Conservation (phyloP, 2,329 filamentous ascomycete species). For the Exserohilum rostratum region DNA sequence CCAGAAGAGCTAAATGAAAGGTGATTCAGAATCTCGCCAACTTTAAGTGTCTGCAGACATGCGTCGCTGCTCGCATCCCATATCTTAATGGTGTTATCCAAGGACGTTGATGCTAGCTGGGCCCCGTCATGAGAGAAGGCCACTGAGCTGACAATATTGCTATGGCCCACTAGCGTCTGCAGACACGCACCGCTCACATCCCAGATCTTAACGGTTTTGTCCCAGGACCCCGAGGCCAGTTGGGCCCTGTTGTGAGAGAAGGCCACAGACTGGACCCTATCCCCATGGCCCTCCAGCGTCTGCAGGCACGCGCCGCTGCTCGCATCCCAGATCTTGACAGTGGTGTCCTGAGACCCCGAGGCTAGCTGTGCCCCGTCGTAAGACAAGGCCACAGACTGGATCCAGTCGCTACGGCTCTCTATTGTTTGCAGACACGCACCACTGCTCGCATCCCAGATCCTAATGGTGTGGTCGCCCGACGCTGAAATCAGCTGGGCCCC, state of each 20-base stretch:
- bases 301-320: no score
- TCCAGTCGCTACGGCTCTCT: constrained; percentile 13
- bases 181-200: constrained; percentile 5
- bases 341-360: constrained; percentile 21
- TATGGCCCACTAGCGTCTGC: constrained; percentile 17
- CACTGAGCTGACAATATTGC: neutral
- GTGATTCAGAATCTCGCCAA: no score
- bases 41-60: constrained; percentile 12
- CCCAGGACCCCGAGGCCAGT: constrained; percentile 10
- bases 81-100: constrained; percentile 14
- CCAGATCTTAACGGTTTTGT: constrained; percentile 14
- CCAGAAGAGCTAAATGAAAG: no score
- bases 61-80: constrained; percentile 26
- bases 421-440: constrained; percentile 20
- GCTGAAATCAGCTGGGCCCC: neutral
- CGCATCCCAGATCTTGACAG: constrained; percentile 12
- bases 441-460: neutral
- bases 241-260: constrained; percentile 12
- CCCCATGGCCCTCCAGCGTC: neutral
- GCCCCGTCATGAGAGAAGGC: constrained; percentile 8
- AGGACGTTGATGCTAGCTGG: neutral
- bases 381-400: no score
- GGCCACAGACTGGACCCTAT: constrained; percentile 9
- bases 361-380: neutral
- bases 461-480: neutral